These are phyloP conservation scores for Fomes fomentarius DNA, from an alignment of 1,284 basidiomycete genomes.

Conservation along the genomic window DNA sequence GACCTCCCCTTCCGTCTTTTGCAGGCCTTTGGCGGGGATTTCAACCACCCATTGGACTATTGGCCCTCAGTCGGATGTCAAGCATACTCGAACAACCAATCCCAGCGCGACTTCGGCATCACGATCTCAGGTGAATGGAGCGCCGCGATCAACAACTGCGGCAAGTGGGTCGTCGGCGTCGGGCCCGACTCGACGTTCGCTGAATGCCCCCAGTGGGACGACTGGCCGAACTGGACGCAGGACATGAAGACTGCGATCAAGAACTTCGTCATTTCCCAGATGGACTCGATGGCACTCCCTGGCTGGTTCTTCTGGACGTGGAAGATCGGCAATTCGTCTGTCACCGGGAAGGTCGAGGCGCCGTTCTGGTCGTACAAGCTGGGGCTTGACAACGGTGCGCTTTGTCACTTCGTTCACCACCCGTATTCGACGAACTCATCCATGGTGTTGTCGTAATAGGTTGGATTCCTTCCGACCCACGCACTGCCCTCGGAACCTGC, in stretches of 20 bases:
- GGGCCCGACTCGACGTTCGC: slow-evolving; percentile 46
- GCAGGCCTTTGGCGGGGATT: slow-evolving; percentile 33
- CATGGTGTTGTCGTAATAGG: slow-evolving; percentile 38
- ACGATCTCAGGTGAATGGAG: slow-evolving; percentile 75
- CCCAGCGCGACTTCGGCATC: slow-evolving; percentile 59
- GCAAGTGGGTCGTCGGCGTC: slow-evolving; percentile 68
- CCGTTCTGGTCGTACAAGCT: slow-evolving; percentile 56
- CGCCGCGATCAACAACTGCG: slow-evolving; percentile 67
- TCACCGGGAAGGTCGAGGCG: slow-evolving; percentile 41
- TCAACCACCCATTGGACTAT: slow-evolving; percentile 31
- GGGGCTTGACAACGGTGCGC: slow-evolving; percentile 51
- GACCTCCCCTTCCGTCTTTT: too few relatives aligned
- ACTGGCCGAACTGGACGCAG: slow-evolving; percentile 62
- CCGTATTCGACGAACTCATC: background rate
- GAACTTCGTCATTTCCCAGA: slow-evolving; percentile 57
- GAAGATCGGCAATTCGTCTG: slow-evolving; percentile 57
- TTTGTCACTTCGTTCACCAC: background rate
- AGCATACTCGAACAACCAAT: slow-evolving; percentile 36
- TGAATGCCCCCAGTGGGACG: slow-evolving; percentile 59
- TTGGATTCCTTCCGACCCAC: slow-evolving; percentile 80
- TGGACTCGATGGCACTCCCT: slow-evolving; percentile 56
- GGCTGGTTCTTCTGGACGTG: slow-evolving; percentile 73
- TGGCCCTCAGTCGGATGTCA: slow-evolving; percentile 39
- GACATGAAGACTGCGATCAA: slow-evolving; percentile 59
- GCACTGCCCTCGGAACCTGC: slow-evolving; percentile 67